Conservation (phyloP, 441 rosid species). For the Jatropha multifida region DNA sequence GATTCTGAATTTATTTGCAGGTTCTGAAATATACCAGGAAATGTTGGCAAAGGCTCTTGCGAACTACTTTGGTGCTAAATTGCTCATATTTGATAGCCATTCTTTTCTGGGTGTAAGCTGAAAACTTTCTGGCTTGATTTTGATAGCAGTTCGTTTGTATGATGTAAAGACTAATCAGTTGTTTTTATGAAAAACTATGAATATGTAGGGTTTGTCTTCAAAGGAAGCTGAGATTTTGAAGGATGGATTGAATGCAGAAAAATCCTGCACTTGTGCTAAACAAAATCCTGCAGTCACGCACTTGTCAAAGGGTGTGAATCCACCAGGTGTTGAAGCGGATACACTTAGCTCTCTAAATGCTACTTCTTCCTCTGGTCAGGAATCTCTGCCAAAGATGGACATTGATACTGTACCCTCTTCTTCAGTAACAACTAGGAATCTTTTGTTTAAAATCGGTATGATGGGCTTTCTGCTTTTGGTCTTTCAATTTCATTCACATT, state of each 20-base stretch:
- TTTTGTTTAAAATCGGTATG: conserved; percentile 61
- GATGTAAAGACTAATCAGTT: conserved; percentile 20
- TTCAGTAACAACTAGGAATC: conserved; percentile 48
- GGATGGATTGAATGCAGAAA: conserved; percentile 60
- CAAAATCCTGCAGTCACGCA: conserved; percentile 45
- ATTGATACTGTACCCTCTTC: conserved; percentile 48
- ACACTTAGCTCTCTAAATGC: conserved; percentile 47
- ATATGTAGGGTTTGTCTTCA: conserved; percentile 69
- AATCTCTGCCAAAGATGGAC: conserved; percentile 59
- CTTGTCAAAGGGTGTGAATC: conserved; percentile 40
- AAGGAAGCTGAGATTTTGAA: conserved; percentile 76
- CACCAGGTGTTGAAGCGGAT: conserved; percentile 53
- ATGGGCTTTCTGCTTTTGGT: conserved; percentile 13
- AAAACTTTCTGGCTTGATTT: conserved; percentile 22
- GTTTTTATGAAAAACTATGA: conserved; percentile 26
- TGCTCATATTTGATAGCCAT: conserved; percentile 78
- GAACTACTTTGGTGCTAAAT: conserved; percentile 64
- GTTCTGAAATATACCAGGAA: conserved; percentile 95
- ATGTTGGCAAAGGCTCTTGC: conserved; percentile 93
- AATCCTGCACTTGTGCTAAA: conserved; percentile 48
- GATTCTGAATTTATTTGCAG: conserved; percentile 37
- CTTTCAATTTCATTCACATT: conserved; percentile 7
- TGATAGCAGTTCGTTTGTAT: conserved; percentile 6
- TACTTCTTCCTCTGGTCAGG: conserved; percentile 47
- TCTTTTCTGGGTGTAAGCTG: conserved; percentile 77